These are phyloP conservation scores for Sphaerulina musiva DNA, from an alignment of 2,329 filamentous ascomycete genomes.

Conservation along the genomic window DNA sequence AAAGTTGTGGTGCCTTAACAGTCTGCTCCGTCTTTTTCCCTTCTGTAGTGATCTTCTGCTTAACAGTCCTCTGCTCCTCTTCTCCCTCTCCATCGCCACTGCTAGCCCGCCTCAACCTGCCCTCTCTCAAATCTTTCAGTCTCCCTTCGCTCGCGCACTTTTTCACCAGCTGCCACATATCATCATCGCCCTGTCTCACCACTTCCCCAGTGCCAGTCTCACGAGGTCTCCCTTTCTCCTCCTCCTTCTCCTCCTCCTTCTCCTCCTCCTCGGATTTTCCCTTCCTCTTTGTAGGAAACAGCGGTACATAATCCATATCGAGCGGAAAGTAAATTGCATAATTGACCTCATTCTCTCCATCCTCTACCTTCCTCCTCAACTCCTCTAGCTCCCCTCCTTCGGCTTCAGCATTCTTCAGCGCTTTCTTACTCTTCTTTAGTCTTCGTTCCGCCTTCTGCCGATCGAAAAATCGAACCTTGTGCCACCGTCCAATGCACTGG, in stretches of 20 bases:
- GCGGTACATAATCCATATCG: conserved; percentile 60
- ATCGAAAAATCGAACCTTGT: conserved; percentile 83
- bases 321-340: conserved; percentile 69
- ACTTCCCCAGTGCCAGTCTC: conserved; percentile 38
- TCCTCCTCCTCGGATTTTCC: conserved; percentile 28
- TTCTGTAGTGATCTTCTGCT: not conserved
- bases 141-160: conserved; percentile 55
- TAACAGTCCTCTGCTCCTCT: not conserved
- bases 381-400: conserved; percentile 15
- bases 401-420: conserved; percentile 45
- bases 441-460: conserved; percentile 65
- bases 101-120: conserved; percentile 30
- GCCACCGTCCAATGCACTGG: conserved; percentile 70
- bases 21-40: not conserved
- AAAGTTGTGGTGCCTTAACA: not conserved
- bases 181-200: conserved; percentile 40
- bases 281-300: conserved; percentile 39
- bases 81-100: not conserved
- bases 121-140: conserved; percentile 52
- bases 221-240: conserved; percentile 11
- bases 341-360: conserved; percentile 64
- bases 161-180: conserved; percentile 65
- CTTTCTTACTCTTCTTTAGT: conserved; percentile 58
- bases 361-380: conserved; percentile 22
- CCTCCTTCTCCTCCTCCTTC: conserved; percentile 27